Base-by-base conservation (phyloP, 345 rosid species). In the Balakata baccata region DNA sequence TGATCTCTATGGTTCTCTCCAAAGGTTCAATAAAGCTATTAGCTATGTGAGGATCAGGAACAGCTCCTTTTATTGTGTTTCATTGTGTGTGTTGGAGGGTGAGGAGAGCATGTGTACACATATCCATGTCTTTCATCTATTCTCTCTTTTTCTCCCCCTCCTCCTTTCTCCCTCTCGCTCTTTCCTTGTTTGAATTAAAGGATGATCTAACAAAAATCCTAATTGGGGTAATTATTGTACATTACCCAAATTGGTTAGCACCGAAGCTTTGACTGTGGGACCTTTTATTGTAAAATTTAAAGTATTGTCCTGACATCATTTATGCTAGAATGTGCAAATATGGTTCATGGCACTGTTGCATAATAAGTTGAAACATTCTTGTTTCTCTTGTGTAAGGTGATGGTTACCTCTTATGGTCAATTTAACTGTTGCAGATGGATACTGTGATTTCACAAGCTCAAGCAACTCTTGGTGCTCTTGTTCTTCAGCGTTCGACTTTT, bases 391-490 rank as follows among this genome's bases (percentile, higher is more conserved):
- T 16, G 5, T 0, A 9, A 20, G 29, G 29, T 11, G 9, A 22
- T 22, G 69, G 69, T 43, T 29, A 29, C 46, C 7, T 43, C 53
- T 45, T 66, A 57, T 50, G 23, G 70, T 23, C 20, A 47, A 49
- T 29, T 13, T 25, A 62, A 10, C 4, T 74, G 62, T 25, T 75
- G 82, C 86, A 92, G 99, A 87, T 92, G 92, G 97, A 95, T 86
- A 86, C 79, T 82, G 96, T 91, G 75, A 92, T 92, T 79, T 95
- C 97, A 70, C 98, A 95, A 78, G 98, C 96, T 46, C 98, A 95
- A 80, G 89, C 94, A 20, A 92, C 99, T 49, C 92, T 95, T 5
- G 96, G 98, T 52, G 68, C 90, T 16, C 92, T 95, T 71, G 88
- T 89, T 49, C 70, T 91, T 81, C 99, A 95, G 77, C 92, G 94